Percentiles rank a stretch among this genome's conserved stretches.
These are phyloP conservation scores for Eurotiales sp. DNA, from an alignment of 2,329 filamentous ascomycete genomes.

Conservation along the genomic window DNA sequence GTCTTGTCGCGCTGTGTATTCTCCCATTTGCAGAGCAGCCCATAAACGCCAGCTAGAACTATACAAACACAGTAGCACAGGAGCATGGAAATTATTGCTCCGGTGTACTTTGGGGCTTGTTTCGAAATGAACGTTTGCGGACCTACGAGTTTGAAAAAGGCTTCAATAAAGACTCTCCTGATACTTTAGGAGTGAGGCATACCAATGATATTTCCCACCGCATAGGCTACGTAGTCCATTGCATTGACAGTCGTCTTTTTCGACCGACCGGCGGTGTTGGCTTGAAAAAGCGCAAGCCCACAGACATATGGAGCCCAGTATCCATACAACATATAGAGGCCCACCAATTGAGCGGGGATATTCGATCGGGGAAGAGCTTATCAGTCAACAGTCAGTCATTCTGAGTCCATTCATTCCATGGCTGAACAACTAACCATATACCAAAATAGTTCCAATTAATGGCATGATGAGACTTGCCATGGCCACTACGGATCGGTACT, in stretches of 20 bases:
- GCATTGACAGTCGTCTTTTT: constrained; percentile 32
- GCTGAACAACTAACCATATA: not conserved
- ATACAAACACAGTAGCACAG: constrained; percentile 12
- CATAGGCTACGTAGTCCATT: constrained; percentile 32
- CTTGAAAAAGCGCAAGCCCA: constrained; percentile 17
- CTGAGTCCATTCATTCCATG: not conserved
- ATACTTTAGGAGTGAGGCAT: no score
- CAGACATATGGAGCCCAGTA: constrained; percentile 25
- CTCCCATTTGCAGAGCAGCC: constrained; percentile 2
- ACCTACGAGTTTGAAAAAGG: not conserved
- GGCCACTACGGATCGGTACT: constrained; percentile 11
- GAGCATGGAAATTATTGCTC: constrained; percentile 6
- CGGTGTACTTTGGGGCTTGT: constrained; percentile 30
- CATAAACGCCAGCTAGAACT: not conserved
- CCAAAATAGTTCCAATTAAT: constrained; percentile 13
- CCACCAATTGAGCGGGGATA: constrained; percentile 28
- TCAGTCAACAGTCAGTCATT: constrained; percentile 16
- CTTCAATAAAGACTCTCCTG: no score
- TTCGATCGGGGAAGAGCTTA: constrained; percentile 21
- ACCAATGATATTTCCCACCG: constrained; percentile 34
- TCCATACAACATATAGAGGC: constrained; percentile 33
- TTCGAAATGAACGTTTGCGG: constrained; percentile 32
- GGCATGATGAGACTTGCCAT: constrained; percentile 4
- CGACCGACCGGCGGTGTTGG: constrained; percentile 25
- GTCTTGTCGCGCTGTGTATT: not conserved